These are phyloP conservation scores for Lepiota subincarnata DNA, from an alignment of 768 basidiomycete species.

Conservation along the genomic window DNA sequence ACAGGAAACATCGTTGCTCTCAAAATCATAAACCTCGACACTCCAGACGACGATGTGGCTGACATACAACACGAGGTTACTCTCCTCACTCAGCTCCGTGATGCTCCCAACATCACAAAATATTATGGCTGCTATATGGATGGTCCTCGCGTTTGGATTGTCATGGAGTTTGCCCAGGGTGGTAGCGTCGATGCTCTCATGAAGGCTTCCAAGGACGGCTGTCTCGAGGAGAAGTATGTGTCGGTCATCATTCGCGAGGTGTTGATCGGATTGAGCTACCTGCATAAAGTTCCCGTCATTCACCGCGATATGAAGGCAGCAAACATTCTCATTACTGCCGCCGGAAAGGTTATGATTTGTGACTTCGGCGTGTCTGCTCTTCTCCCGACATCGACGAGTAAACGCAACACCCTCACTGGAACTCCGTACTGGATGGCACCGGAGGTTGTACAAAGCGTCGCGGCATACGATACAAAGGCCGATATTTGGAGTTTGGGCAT, in stretches of 20 bases:
- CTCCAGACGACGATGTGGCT: constrained; percentile 90
- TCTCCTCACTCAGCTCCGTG: constrained; percentile 83
- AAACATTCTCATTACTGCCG: constrained; percentile 86
- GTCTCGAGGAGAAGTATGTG: constrained; percentile 86
- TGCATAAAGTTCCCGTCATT: constrained; percentile 92
- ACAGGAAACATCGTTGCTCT: constrained; percentile 90
- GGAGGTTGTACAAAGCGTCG: constrained; percentile 85
- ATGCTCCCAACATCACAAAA: constrained; percentile 86
- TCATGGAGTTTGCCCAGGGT: constrained; percentile 96
- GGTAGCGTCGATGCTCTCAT: constrained; percentile 92
- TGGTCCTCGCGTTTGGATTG: constrained; percentile 96
- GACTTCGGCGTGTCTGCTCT: constrained; percentile 98
- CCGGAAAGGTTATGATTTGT: constrained; percentile 91
- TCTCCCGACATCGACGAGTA: constrained; percentile 77
- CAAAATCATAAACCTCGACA: constrained; percentile 99
- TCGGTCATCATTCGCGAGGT: constrained; percentile 88
- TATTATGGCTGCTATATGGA: constrained; percentile 97
- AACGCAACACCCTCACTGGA: constrained; percentile 93
- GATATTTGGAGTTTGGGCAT: constrained; percentile 99
- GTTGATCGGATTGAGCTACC: constrained; percentile 78
- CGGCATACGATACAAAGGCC: constrained; percentile 95
- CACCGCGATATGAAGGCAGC: constrained; percentile 98
- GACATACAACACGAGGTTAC: constrained; percentile 97
- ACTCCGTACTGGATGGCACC: constrained; percentile 99
- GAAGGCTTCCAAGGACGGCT: constrained; percentile 73